A percentile compares a stretch with the other conserved stretches of the same genome.
These are phyloP conservation scores for Trypanosomatidae sp. DNA, from an alignment of 208 protist species.

Conservation along the genomic window DNA sequence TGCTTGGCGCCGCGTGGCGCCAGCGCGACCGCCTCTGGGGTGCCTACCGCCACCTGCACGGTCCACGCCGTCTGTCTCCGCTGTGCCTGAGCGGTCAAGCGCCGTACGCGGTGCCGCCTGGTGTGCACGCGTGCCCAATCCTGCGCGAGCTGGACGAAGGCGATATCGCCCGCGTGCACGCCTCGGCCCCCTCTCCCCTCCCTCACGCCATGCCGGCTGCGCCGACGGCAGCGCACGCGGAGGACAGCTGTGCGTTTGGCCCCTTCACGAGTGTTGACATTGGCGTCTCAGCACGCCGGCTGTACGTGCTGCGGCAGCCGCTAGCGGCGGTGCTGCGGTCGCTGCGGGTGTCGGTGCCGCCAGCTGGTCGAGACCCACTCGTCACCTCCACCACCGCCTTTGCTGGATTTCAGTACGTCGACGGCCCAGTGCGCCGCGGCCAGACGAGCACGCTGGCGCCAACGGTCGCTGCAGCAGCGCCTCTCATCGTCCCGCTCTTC, in stretches of 20 bases:
- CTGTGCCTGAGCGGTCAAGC: constrained; percentile 16
- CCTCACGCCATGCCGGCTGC: not conserved
- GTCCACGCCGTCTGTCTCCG: constrained; percentile 16
- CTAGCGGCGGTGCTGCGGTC: constrained; percentile 48
- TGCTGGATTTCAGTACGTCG: constrained; percentile 22
- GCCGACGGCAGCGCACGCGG: constrained; percentile 12
- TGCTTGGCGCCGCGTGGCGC: constrained; percentile 69
- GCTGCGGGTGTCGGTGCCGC: constrained; percentile 35
- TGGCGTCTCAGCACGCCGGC: constrained; percentile 33
- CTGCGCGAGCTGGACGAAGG: constrained; percentile 20
- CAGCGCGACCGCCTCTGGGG: constrained; percentile 67
- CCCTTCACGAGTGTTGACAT: constrained; percentile 61
- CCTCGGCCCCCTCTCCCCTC: not conserved
- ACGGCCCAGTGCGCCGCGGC: not conserved
- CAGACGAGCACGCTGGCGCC: not conserved
- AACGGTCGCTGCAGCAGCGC: not conserved
- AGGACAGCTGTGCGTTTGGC: constrained; percentile 63
- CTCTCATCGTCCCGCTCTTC: constrained; percentile 44
- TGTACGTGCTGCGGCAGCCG: constrained; percentile 53
- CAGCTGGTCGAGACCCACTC: constrained; percentile 11
- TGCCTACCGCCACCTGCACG: constrained; percentile 34
- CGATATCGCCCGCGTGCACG: constrained; percentile 3
- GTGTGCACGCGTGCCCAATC: constrained; percentile 21
- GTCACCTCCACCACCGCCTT: constrained; percentile 17
- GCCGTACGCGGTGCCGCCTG: constrained; percentile 9